Evolutionary conservation across 495 filamentous ascomycete species (phyloP).

Genomic region (Letharia columbiana): DNA sequence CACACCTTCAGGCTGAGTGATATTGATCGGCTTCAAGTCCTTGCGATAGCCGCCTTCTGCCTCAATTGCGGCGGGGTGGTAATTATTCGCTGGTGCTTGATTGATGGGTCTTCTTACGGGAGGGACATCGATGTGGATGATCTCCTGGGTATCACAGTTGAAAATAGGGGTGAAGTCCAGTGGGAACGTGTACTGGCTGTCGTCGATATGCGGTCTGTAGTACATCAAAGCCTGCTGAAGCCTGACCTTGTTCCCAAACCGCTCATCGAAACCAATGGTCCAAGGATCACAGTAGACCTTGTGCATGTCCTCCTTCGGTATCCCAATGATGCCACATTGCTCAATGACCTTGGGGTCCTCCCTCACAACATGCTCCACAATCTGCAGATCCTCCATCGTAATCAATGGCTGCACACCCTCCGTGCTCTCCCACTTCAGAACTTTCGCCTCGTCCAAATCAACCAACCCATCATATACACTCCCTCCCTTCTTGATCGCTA

Average conservation of each 20-base stretch:
- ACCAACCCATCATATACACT: constrained; percentile 83
- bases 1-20: constrained; percentile 90
- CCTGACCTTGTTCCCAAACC: constrained; percentile 70
- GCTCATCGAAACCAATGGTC: constrained; percentile 94
- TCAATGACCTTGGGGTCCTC: constrained; percentile 86
- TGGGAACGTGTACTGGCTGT: constrained; percentile 84
- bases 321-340: constrained; percentile 82
- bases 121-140: constrained; percentile 86
- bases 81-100: constrained; percentile 68
- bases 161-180: constrained; percentile 93
- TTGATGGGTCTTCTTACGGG: constrained; percentile 69
- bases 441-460: constrained; percentile 60
- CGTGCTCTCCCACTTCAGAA: constrained; percentile 66
- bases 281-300: constrained; percentile 91
- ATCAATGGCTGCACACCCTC: constrained; percentile 85
- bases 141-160: constrained; percentile 72
- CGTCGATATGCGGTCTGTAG: constrained; percentile 78
- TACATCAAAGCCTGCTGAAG: constrained; percentile 95
- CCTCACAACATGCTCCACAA: constrained; percentile 73
- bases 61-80: constrained; percentile 66
- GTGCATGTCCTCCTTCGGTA: constrained; percentile 76
- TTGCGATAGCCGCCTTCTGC: constrained; percentile 66
- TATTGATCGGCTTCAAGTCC: constrained; percentile 85
- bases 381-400: constrained; percentile 88
- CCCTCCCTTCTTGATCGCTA: constrained; percentile 72